phyloP scores from a whole-genome alignment of 306 rosid genomes.

The Cicer yamashitae region DNA sequence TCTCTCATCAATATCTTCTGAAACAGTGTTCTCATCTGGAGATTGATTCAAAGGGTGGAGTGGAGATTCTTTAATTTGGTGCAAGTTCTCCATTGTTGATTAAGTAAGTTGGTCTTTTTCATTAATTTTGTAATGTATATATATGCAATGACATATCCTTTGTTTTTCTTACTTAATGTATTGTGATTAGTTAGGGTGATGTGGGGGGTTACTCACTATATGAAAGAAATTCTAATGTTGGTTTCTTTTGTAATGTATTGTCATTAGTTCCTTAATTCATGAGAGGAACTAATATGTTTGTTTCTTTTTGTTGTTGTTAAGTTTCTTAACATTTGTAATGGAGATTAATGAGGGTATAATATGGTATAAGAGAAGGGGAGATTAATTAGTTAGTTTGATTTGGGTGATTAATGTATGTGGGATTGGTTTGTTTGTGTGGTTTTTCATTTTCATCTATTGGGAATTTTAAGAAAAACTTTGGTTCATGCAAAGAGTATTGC shows the following conservation, averaged over 20 bases:
- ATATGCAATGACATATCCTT: constrained; percentile 54
- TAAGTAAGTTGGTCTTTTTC: constrained; percentile 57
- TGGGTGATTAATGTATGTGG: constrained; percentile 45
- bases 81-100: constrained; percentile 44
- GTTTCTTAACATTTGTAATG: constrained; percentile 36
- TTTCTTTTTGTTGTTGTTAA: constrained; percentile 11
- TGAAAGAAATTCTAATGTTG: constrained; percentile 39
- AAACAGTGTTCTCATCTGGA: not conserved
- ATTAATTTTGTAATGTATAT: constrained; percentile 52
- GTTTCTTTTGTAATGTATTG: constrained; percentile 24
- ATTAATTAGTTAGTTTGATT: constrained; percentile 47
- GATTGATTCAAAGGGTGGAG: not conserved
- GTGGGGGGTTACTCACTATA: constrained; percentile 38
- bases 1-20: constrained; percentile 47
- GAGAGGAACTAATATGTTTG: not conserved
- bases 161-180: constrained; percentile 38
- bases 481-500: constrained; percentile 27
- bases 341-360: constrained; percentile 17
- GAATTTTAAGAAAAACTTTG: constrained; percentile 35
- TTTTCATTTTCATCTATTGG: constrained; percentile 25
- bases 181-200: constrained; percentile 45
- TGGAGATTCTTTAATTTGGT: constrained; percentile 39
- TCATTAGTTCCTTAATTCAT: not conserved
- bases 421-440: constrained; percentile 45
- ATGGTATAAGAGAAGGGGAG: constrained; percentile 39